Conservation (phyloP, 2,329 filamentous ascomycete species). For the Samsoniella hepiali region DNA sequence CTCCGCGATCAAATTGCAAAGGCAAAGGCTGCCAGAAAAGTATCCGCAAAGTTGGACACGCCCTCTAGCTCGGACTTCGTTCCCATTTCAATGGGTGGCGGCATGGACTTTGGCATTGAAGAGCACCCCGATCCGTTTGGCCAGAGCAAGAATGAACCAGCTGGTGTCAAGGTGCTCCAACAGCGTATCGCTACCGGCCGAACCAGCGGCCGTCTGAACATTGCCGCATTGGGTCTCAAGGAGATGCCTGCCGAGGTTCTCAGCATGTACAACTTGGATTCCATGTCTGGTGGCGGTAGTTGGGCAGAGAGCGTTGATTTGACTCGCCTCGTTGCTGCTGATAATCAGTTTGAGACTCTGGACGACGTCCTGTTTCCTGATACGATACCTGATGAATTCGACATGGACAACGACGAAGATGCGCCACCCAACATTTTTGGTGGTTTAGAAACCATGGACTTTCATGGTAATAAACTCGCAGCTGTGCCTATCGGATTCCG, state of each 20-base stretch:
- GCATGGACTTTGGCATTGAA: slow-evolving; percentile 48
- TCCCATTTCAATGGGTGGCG: slow-evolving; percentile 44
- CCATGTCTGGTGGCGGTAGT: slow-evolving; percentile 58
- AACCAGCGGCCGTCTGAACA: slow-evolving; percentile 78
- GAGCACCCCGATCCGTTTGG: slow-evolving; percentile 66
- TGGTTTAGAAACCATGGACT: slow-evolving; percentile 73
- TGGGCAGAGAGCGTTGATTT: slow-evolving; percentile 95
- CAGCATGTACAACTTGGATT: slow-evolving; percentile 83
- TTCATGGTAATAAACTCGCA: slow-evolving; percentile 79
- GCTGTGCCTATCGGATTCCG: slow-evolving; percentile 73
- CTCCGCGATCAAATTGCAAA: slow-evolving; percentile 90
- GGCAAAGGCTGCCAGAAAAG: slow-evolving; percentile 77
- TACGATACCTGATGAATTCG: slow-evolving; percentile 50
- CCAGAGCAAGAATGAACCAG: slow-evolving; percentile 54
- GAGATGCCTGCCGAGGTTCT: slow-evolving; percentile 79
- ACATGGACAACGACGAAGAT: slow-evolving; percentile 57
- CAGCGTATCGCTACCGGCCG: slow-evolving; percentile 71
- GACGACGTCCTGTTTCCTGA: slow-evolving; percentile 79
- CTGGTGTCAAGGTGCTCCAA: slow-evolving; percentile 64
- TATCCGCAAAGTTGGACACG: slow-evolving; percentile 30
- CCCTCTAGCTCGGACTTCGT: slow-evolving; percentile 27
- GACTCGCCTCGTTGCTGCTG: slow-evolving; percentile 77
- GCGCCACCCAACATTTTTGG: slow-evolving; percentile 73
- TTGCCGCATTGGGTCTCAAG: slow-evolving; percentile 77
- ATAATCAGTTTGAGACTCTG: slow-evolving; percentile 79